Evolutionary conservation across 352 stramenopile genomes (phyloP), one percentile per base, ranked within the genome.

Genomic region (Phytophthora niederhauseri): DNA sequence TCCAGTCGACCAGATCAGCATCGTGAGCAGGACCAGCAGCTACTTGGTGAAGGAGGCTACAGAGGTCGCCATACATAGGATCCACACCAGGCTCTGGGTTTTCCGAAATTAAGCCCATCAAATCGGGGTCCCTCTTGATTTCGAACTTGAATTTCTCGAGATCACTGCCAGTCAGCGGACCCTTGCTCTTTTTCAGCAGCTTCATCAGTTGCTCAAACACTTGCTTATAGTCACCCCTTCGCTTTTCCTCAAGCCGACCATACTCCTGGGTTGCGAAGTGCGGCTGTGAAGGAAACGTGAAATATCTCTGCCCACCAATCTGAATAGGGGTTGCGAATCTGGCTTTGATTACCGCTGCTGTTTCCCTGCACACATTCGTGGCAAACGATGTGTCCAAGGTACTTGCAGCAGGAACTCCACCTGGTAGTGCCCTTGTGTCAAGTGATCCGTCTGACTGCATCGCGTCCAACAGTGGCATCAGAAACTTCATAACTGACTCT

Each of bases 381-480:
- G n/a, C 45, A 51, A 51, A 51, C 45, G 30, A 3, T 3, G 8
- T 14, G 1, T 51, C 45, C 6, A 51, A 3, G n/a, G n/a, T n/a
- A n/a, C n/a, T n/a, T 6, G 45, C 6, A 17, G 17, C 30, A 0
- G 36, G 8, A 45, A 6, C 24, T 53, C 11, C 49, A 2, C n/a
- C n/a, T n/a, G 67, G 56, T 2, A 71, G n/a, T 4, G 22, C 45
- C 5, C 48, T 57, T 12, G 65, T 15, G 15, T 71, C 34, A 8
- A 72, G 28, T 5, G 48, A 63, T 31, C 66, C 72, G 50, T 83
- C 64, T 17, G 43, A 9, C 6, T 78, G 50, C 57, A 77, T 43
- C 19, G 49, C 70, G 30, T 83, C 70, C 24, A 80, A 59, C 4
- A 81, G 57, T 28, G 65, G 51, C 45, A 81, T 50, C 17, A 79